Conservation (phyloP, 805 yeast species). For the Candida parachauliodes region DNA sequence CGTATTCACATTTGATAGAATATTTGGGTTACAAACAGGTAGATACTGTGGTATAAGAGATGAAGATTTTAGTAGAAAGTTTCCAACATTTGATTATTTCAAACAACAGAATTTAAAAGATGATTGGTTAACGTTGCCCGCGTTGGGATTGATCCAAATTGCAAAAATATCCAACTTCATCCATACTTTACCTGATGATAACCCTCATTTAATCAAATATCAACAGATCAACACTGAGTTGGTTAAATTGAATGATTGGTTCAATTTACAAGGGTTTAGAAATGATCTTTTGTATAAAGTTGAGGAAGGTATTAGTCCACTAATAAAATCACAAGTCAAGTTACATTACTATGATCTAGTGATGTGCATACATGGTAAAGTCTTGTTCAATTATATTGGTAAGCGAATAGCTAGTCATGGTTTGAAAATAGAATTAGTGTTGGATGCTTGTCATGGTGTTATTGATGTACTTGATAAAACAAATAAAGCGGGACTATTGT, state of each 20-base stretch:
- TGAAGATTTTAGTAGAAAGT: conserved; percentile 31
- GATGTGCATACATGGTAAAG: conserved; percentile 33
- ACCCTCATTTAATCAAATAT: conserved; percentile 22
- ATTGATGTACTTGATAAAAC: conserved; percentile 27
- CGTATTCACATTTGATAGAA: conserved; percentile 51
- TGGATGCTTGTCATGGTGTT: conserved; percentile 27
- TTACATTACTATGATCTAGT: conserved; percentile 38
- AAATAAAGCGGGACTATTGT: conserved; percentile 23
- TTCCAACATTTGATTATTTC: conserved; percentile 26
- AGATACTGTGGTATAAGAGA: conserved; percentile 35
- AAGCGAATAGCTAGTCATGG: conserved; percentile 27
- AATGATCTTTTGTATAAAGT: conserved; percentile 18
- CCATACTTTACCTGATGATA: conserved; percentile 26
- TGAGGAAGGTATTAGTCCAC: conserved; percentile 12
- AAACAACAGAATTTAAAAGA: conserved; percentile 31
- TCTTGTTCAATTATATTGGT: conserved; percentile 31
- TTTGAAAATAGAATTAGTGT: conserved; percentile 26
- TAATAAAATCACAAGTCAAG: conserved; percentile 34
- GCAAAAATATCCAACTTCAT: conserved; percentile 37
- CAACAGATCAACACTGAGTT: conserved; percentile 32
- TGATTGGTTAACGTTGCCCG: conserved; percentile 48
- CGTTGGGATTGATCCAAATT: conserved; percentile 44
- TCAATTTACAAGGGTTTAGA: conserved; percentile 32
- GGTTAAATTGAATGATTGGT: conserved; percentile 26
- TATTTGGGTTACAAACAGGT: conserved; percentile 52